Base-by-base conservation (phyloP, 2,329 filamentous ascomycete genomes). In the Calonectria hongkongensis region DNA sequence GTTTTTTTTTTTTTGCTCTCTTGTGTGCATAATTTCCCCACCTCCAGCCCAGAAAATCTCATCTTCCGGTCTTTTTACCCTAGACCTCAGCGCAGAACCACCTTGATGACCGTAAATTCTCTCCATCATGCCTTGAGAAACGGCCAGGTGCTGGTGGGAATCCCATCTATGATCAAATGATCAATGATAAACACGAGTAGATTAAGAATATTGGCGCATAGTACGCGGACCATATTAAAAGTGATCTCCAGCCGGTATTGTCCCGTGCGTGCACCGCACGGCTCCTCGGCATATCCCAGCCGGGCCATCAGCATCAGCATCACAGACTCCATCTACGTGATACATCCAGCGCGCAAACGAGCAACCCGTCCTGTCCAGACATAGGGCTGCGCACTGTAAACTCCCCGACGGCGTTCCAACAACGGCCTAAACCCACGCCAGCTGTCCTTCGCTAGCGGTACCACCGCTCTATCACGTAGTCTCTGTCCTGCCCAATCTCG, bases 391-490 rank as follows among this genome's bases (percentile, higher is more conserved):
- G 43, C 43, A 45, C 43, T 45, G n/a, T n/a, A 18, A 45, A 45
- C 5, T 9, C 21, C 18, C 18, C 7, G n/a, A 45, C 18, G 8
- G 43, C 18, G 8, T 21, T 21, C 18, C 15, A 18, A n/a, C 45
- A 48, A 25, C n/a, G 45, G 16, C n/a, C 21, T 48, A 48, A 30
- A 54, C 10, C 50, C n/a, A 50, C 12, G 18, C 6, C 25, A 43
- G 12, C 25, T 5, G 30, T 33, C 30, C 30, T n/a, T 15, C 16
- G 4, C 27, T 64, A 64, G 27, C 67, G 67, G n/a, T 25, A 39
- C 36, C 43, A 64, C 3, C 58, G 67, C 45, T 68, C 66, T 16
- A 68, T 15, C 43, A 62, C 41, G 21, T 45, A 70, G 28, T 65
- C 68, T 13, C 50, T 43, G 27, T 66, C 50, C 50, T 60, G 58